These are phyloP conservation scores for Cardiospermum halicacabum DNA, from an alignment of 345 rosid genomes.

Conservation along the genomic window DNA sequence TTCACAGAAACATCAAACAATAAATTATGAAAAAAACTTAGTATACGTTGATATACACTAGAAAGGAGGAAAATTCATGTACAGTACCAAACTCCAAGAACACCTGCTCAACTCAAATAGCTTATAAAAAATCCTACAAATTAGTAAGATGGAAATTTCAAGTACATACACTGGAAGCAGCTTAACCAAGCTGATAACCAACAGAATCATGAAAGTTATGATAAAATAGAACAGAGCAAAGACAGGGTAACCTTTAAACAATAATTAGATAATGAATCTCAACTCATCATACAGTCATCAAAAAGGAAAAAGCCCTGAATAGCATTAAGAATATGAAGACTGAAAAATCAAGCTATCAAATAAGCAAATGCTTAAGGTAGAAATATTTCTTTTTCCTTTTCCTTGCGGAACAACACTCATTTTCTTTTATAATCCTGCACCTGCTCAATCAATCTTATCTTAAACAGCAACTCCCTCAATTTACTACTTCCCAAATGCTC, in stretches of 20 bases:
- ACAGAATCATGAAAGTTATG: background rate
- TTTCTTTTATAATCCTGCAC: background rate
- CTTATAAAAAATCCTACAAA: background rate
- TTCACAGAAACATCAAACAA: background rate
- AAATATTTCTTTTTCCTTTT: background rate
- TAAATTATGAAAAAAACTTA: background rate
- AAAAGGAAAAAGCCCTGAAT: background rate
- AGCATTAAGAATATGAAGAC: background rate
- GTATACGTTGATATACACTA: background rate
- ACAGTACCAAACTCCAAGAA: background rate
- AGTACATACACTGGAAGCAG: background rate
- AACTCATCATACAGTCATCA: background rate
- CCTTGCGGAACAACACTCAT: background rate
- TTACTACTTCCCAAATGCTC: background rate
- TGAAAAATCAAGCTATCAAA: no score
- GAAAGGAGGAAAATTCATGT: background rate
- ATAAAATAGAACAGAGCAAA: background rate
- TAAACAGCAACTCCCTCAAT: background rate
- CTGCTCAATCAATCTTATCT: background rate
- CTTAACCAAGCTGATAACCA: background rate
- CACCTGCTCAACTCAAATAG: background rate
- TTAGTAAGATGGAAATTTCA: background rate
- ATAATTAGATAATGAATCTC: background rate
- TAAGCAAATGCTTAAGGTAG: background rate
- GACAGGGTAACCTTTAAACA: background rate